These are phyloP conservation scores for Lumnitzera racemosa DNA, from an alignment of 345 rosid genomes.

Conservation along the genomic window DNA sequence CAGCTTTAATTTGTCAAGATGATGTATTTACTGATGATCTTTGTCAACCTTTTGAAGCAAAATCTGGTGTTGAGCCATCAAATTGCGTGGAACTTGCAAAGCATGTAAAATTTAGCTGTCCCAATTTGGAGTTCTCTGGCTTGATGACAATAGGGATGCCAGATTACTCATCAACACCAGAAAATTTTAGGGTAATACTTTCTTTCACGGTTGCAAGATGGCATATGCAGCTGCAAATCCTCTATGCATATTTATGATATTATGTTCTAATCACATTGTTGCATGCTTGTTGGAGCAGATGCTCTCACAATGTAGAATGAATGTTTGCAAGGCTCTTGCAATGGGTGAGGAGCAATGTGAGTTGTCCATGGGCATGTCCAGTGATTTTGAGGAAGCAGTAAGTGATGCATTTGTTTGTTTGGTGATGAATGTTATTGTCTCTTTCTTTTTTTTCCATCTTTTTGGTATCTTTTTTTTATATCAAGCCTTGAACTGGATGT, in stretches of 20 bases:
- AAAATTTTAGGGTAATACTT: conserved; percentile 63
- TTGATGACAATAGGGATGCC: conserved; percentile 96
- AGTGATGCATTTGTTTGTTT: neutral
- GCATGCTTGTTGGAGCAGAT: conserved; percentile 27
- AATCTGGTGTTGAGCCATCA: conserved; percentile 77
- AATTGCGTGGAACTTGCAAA: conserved; percentile 62
- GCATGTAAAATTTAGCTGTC: conserved; percentile 57
- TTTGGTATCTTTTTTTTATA: too few relatives aligned
- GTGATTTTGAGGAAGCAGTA: conserved; percentile 90
- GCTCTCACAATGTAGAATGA: conserved; percentile 55
- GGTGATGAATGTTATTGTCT: neutral
- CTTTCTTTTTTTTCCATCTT: neutral
- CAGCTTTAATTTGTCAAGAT: too few relatives aligned
- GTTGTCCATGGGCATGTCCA: conserved; percentile 96
- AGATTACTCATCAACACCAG: conserved; percentile 79
- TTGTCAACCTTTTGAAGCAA: conserved; percentile 47
- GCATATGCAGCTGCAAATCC: too few relatives aligned
- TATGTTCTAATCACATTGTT: neutral
- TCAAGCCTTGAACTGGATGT: too few relatives aligned
- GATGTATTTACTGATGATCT: neutral
- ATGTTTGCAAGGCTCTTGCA: conserved; percentile 80
- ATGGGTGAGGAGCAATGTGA: conserved; percentile 64
- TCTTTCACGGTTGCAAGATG: too few relatives aligned
- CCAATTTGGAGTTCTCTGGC: conserved; percentile 68
- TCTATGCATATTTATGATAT: neutral